Conservation (phyloP, 768 basidiomycete genomes). For the Hirschioporus abietinus region DNA sequence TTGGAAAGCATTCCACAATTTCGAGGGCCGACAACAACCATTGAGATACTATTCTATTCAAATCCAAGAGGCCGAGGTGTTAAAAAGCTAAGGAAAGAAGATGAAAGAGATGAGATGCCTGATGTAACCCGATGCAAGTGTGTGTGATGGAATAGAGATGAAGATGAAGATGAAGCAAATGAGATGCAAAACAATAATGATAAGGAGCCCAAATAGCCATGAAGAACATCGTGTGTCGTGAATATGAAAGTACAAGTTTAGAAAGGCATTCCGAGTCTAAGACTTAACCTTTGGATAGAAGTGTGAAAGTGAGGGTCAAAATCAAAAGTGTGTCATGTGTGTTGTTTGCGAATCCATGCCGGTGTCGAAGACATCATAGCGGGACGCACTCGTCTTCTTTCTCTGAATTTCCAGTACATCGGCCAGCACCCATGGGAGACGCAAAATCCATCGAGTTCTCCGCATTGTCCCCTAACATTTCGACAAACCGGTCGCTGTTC, state of each 20-base stretch:
- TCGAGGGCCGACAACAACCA: too few relatives aligned
- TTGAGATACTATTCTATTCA: too few relatives aligned
- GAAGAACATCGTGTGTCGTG: background rate
- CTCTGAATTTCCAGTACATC: background rate
- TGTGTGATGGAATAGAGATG: background rate
- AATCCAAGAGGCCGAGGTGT: too few relatives aligned
- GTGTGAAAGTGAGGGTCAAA: background rate
- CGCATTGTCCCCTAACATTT: background rate
- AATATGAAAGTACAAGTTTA: background rate
- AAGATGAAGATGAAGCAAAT: background rate
- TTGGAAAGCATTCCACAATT: too few relatives aligned
- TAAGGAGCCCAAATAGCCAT: background rate
- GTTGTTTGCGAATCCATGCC: background rate
- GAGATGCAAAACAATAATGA: background rate
- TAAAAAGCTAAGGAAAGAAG: background rate
- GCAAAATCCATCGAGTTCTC: background rate
- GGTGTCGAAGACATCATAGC: background rate
- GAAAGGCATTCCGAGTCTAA: background rate
- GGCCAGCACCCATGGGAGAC: background rate
- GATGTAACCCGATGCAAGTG: background rate
- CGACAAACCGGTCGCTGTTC: background rate
- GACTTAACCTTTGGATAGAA: background rate
- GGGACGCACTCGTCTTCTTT: background rate
- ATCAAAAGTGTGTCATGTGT: background rate
- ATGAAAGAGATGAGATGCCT: background rate